Conservation (phyloP, 2,329 filamentous ascomycete genomes). For the Phaeosphaeria sp. region DNA sequence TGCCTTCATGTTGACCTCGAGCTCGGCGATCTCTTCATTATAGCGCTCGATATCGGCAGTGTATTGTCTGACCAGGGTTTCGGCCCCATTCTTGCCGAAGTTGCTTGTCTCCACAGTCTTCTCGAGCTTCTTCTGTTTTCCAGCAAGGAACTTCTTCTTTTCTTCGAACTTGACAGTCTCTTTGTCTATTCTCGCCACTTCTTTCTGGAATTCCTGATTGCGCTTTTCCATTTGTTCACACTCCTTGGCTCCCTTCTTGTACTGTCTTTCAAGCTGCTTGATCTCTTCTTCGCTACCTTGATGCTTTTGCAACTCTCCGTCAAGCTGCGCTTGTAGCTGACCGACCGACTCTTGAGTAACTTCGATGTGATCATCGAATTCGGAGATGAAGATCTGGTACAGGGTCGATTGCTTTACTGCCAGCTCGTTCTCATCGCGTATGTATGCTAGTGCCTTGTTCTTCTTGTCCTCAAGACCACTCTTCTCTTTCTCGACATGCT, state of each 20-base stretch:
- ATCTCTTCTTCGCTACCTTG: constrained; percentile 88
- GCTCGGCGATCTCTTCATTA: constrained; percentile 72
- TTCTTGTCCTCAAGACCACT: constrained; percentile 94
- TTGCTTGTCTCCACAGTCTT: constrained; percentile 83
- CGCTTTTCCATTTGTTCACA: constrained; percentile 84
- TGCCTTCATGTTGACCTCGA: constrained; percentile 76
- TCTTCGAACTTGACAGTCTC: constrained; percentile 97
- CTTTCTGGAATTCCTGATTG: constrained; percentile 78
- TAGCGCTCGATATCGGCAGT: constrained; percentile 78
- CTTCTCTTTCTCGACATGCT: constrained; percentile 98
- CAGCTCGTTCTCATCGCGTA: constrained; percentile 93
- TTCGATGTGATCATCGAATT: constrained; percentile 85
- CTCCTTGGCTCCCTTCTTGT: constrained; percentile 81
- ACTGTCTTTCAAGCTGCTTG: constrained; percentile 84
- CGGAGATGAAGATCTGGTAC: constrained; percentile 88
- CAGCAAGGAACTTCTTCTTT: constrained; percentile 90
- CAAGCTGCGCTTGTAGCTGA: constrained; percentile 87
- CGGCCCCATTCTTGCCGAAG: constrained; percentile 74
- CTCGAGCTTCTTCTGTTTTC: constrained; percentile 94
- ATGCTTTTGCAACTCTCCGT: constrained; percentile 89
- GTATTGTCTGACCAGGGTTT: constrained; percentile 79
- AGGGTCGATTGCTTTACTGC: constrained; percentile 86
- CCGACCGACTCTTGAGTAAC: constrained; percentile 88
- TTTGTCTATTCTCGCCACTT: constrained; percentile 92
- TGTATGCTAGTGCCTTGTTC: constrained; percentile 86